Base-by-base conservation (phyloP, 2,329 filamentous ascomycete genomes). In the Orbilia quercus region DNA sequence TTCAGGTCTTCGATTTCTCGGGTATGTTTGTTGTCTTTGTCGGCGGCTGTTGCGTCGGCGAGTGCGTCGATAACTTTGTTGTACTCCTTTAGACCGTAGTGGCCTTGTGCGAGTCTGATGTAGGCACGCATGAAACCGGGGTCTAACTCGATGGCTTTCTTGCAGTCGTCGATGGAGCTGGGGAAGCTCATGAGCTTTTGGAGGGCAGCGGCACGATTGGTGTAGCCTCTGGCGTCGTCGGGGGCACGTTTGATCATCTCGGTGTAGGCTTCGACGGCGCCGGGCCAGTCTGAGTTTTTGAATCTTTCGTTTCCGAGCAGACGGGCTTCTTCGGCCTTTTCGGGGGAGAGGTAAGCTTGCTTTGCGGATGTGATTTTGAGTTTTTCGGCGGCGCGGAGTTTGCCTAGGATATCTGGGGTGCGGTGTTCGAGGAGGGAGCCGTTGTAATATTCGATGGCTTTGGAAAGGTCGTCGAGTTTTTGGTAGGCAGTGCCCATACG, bases 181-280 rank as follows among this genome's bases (percentile, higher is more conserved):
- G 95, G 95, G 85, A 99, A 96, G 77, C 93, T 91, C 79, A 99
- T 91, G 45, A 99, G 86, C 85, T 99, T 99, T 83, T 97, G 91
- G 79, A 98, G 92, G 48, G 95, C 96, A 2, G 95, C 95, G 5
- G 95, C 95, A 77, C 95, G 92, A 86, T 99, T 99, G 80, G 91
- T 96, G 86, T 95, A 99, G 45, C 95, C 94, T 77, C 96, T 89
- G 42, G 95, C 90, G 80, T 99, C 95, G 0, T 96, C 86, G 4
- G 96, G 95, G 0, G 92, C 90, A 69, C 95, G 92, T 86, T 97
- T 97, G 82, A 90, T 90, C 93, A 98, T 97, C 84, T 99, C 95
- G 0, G 85, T 88, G 84, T 99, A 99, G 0, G 94, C 92, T 47
- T 92, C 92, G 25, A 99, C 93, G 7, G 95, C 95, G 59, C 87